Evolutionary conservation across 2,329 filamentous ascomycete species (phyloP).

Genomic region (Colletotrichum sp.): DNA sequence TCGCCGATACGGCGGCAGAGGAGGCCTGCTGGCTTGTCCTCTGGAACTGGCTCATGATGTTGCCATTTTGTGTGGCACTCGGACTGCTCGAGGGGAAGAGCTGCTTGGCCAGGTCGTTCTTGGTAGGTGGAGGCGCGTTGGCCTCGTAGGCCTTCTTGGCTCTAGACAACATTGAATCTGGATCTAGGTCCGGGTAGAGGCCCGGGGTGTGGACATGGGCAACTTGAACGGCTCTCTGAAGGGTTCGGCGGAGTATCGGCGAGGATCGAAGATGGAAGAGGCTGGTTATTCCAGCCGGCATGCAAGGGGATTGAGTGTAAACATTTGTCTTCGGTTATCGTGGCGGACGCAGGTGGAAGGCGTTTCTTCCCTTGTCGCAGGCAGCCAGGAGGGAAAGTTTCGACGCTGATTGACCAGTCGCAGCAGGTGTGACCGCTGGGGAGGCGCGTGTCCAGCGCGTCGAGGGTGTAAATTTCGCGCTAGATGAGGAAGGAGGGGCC

Average conservation of each 20-base stretch:
- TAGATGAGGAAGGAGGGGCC: background rate
- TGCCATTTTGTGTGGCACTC: slow-evolving; percentile 42
- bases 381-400: background rate
- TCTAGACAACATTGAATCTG: slow-evolving; percentile 39
- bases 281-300: slow-evolving; percentile 36
- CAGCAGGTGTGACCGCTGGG: background rate
- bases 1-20: slow-evolving; percentile 43
- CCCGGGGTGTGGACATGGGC: slow-evolving; percentile 27
- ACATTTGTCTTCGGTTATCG: background rate
- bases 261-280: slow-evolving; percentile 39
- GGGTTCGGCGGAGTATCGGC: slow-evolving; percentile 33
- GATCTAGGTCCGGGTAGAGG: background rate
- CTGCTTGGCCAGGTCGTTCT: slow-evolving; percentile 50
- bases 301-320: slow-evolving; percentile 30
- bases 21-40: slow-evolving; percentile 38
- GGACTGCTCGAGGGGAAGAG: slow-evolving; percentile 64
- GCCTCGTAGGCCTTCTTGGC: slow-evolving; percentile 43
- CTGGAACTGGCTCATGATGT: slow-evolving; percentile 57
- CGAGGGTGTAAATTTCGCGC: background rate
- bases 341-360: background rate
- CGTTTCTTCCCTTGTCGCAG: background rate
- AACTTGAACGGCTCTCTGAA: slow-evolving; percentile 26
- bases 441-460: slow-evolving; percentile 6
- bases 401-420: background rate
- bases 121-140: slow-evolving; percentile 35